Evolutionary conservation across 768 basidiomycete species (phyloP).

Genomic region (Boletus vinaceobasis): DNA sequence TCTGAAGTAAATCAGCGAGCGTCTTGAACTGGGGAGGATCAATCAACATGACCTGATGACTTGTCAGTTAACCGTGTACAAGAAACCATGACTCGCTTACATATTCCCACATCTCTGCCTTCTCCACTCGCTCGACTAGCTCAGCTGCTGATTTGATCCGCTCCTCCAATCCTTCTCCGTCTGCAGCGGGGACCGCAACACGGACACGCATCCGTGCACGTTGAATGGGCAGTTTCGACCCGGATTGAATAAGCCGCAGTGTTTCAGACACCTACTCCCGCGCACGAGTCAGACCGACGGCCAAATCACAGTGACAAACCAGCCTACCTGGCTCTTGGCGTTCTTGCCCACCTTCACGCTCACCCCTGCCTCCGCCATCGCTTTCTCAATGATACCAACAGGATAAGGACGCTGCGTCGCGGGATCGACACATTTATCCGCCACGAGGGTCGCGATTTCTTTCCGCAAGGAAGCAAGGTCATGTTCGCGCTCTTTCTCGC

Average conservation of each 20-base stretch:
- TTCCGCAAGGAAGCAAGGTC: slow-evolving; percentile 76
- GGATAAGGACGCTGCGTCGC: slow-evolving; percentile 85
- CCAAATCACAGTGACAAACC: neutral
- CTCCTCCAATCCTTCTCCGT: slow-evolving; percentile 66
- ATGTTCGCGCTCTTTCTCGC: slow-evolving; percentile 94
- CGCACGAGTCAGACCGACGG: neutral
- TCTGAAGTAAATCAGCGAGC: slow-evolving; percentile 86
- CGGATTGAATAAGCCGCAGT: slow-evolving; percentile 76
- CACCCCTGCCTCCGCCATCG: slow-evolving; percentile 92
- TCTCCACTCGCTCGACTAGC: slow-evolving; percentile 81
- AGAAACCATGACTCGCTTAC: slow-evolving; percentile 47
- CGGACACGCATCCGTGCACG: slow-evolving; percentile 91
- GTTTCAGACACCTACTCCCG: slow-evolving; percentile 77
- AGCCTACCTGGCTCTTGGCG: slow-evolving; percentile 85
- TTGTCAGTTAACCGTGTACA: slow-evolving; percentile 9
- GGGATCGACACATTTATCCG: slow-evolving; percentile 96
- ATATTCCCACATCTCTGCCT: slow-evolving; percentile 78
- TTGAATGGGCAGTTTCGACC: slow-evolving; percentile 87
- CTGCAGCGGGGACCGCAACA: slow-evolving; percentile 64
- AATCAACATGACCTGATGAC: slow-evolving; percentile 78
- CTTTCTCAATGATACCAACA: slow-evolving; percentile 95
- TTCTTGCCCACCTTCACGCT: slow-evolving; percentile 86
- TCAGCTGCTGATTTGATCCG: slow-evolving; percentile 72
- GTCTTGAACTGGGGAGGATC: slow-evolving; percentile 90
- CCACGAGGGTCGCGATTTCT: slow-evolving; percentile 92